Base-by-base conservation (phyloP, 495 filamentous ascomycete species). In the Aspergillus steynii region DNA sequence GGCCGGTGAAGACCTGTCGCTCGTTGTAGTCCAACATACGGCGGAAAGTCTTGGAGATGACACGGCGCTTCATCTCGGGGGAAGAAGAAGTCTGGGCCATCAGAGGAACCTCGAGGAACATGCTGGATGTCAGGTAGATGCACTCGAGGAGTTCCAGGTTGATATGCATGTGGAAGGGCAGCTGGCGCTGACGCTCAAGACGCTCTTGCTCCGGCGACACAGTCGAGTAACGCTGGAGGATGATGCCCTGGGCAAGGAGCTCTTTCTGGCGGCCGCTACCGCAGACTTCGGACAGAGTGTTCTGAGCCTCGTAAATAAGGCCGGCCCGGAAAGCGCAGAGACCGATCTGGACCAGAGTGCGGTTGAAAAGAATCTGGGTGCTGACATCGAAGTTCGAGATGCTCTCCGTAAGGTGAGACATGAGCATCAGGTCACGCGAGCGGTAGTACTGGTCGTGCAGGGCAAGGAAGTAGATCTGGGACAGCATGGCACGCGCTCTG, bases 131-230 rank as follows among this genome's bases (percentile, higher is more conserved):
- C 50, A 99, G 88, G 77, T 99, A 99, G 61, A 97, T 93, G 70
- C 94, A 98, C 75, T 99, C 95, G 3, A 99, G 86, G 31, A 99
- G 85, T 68, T 99, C 95, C 26, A 99, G 84, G 82, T 99, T 99
- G 82, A 99, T 98, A 83, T 99, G 95, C 91, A 97, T 96, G 80
- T 99, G 95, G 86, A 99, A 99, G 49, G 95, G 95, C 61, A 99
- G 83, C 78, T 98, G 95, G 61, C 95, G 87, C 74, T 98, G 95
- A 64, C 93, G 87, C 76, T 99, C 95, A 28, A 98, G 85, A 62
- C 94, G 89, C 77, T 99, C 95, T 74, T 98, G 96, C 79, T 99
- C 95, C 5, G 95, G 96, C 20, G 91, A 91, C 59, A 98, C 93
- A 68, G 95, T 93, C 32, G 86, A 91, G 79, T 90, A 99, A 47